Evolutionary conservation across 805 yeast species (phyloP).

Genomic region (Candida boleticola): DNA sequence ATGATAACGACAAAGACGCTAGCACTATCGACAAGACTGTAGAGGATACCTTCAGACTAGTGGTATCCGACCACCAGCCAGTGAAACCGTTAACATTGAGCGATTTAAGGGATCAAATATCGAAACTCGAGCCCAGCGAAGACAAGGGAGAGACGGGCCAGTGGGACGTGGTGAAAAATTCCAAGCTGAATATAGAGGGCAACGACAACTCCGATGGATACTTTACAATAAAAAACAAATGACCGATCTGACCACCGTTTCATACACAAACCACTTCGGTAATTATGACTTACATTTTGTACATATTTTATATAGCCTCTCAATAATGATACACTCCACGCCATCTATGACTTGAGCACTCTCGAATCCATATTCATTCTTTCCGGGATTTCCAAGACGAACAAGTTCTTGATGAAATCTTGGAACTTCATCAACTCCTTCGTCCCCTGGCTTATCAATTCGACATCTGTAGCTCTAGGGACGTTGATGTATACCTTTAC

Average conservation of each 20-base stretch:
- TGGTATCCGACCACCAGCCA: slow-evolving; percentile 31
- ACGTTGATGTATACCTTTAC: slow-evolving; percentile 71
- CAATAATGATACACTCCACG: too few species aligned
- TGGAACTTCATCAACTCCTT: slow-evolving; percentile 61
- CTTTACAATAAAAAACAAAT: slow-evolving; percentile 14
- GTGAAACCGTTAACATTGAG: slow-evolving; percentile 19
- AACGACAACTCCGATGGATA: slow-evolving; percentile 7
- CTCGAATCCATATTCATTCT: slow-evolving; percentile 81
- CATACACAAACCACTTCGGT: too few species aligned
- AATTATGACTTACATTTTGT: too few species aligned
- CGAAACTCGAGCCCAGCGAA: slow-evolving; percentile 7
- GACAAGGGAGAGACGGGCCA: slow-evolving; percentile 24
- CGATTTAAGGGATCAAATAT: slow-evolving; percentile 14
- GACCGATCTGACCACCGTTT: too few species aligned
- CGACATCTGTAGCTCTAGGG: slow-evolving; percentile 71
- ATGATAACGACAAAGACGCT: slow-evolving; percentile 14
- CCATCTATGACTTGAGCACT: slow-evolving; percentile 26
- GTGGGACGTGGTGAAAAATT: slow-evolving; percentile 4
- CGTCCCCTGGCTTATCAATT: slow-evolving; percentile 62
- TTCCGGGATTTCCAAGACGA: slow-evolving; percentile 72
- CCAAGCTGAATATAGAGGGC: slow-evolving; percentile 2
- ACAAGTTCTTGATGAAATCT: slow-evolving; percentile 62
- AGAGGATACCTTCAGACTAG: slow-evolving; percentile 27
- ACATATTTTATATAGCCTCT: too few species aligned
- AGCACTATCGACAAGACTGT: slow-evolving; percentile 14